Base-by-base conservation (phyloP, 805 yeast genomes). In the Candida piceae region DNA sequence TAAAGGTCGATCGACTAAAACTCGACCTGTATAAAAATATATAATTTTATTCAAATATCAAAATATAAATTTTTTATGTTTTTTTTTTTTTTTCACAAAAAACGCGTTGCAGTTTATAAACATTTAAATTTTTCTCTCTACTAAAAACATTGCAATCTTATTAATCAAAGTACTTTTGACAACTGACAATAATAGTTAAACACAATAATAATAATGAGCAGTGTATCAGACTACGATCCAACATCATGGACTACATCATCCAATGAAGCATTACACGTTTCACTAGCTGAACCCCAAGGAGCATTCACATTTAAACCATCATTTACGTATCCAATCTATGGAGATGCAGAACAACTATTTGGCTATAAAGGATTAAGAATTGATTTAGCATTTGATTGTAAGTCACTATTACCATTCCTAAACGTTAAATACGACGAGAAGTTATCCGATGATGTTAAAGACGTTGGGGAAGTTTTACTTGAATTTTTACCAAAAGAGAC, bases 321-420 rank as follows among this genome's bases (percentile, higher is more conserved):
- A 11, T 88, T 86, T 63, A 90, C 97, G 1, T 93, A 93, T 58
- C 95, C 97, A 2, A 82, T 93, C 9, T 93, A 77, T 67, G 97
- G 97, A 5, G 95, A 88, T 32, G 72, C 87, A 2, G 98, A 93
- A 55, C 80, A 80, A 36, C 79, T 93, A 1, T 86, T 80, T 53
- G 98, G 98, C 2, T 93, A 76, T 57, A 72, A 80, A 46, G 82
- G 76, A 48, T 65, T 89, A 25, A 67, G 67, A 22, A 76, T 93
- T 24, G 73, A 76, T 46, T 46, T 74, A n/a, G 77, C 82, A 13
- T 85, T 85, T 57, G 95, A 89, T 54, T 74, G 83, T 26, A 64
- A 69, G 32, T 80, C 93, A 0, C 74, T 89, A 54, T 67, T 73
- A 29, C 95, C 97, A 9, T 76, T 83, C 36, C 61, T 87, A 35